phyloP scores from a whole-genome alignment of 805 yeast species.

The Schwanniomyces pseudopolymorphus region DNA sequence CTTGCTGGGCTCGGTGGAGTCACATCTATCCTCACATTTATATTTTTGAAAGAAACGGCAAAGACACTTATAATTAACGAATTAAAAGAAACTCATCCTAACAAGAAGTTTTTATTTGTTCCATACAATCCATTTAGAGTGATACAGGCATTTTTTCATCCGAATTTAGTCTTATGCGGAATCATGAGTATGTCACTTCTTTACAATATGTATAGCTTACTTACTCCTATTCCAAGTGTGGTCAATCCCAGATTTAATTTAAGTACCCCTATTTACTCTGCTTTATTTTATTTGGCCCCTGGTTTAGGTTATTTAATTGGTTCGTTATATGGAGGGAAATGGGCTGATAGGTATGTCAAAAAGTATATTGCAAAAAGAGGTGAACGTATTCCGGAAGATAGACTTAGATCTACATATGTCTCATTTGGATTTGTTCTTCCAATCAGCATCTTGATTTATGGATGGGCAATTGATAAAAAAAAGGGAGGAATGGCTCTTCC shows the following conservation, averaged over 20 bases:
- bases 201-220: constrained; percentile 17
- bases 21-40: constrained; percentile 31
- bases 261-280: constrained; percentile 3
- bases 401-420: constrained; percentile 64
- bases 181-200: constrained; percentile 31
- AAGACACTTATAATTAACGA: not conserved
- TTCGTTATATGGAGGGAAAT: constrained; percentile 57
- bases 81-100: constrained; percentile 8
- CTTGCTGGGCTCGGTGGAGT: constrained; percentile 46
- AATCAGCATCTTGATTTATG: constrained; percentile 51
- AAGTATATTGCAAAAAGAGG: constrained; percentile 23
- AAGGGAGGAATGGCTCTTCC: constrained; percentile 75
- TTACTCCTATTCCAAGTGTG: constrained; percentile 8
- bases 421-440: constrained; percentile 78
- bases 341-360: constrained; percentile 43
- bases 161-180: constrained; percentile 39
- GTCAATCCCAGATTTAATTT: constrained; percentile 6
- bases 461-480: constrained; percentile 49
- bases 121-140: constrained; percentile 42
- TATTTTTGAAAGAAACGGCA: constrained; percentile 43
- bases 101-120: constrained; percentile 31
- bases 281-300: constrained; percentile 7
- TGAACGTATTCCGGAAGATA: constrained; percentile 63
- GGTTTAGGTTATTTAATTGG: constrained; percentile 18
- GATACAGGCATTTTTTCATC: constrained; percentile 30